These are phyloP conservation scores for Ceriops zippeliana DNA, from an alignment of 345 rosid species.

Conservation along the genomic window DNA sequence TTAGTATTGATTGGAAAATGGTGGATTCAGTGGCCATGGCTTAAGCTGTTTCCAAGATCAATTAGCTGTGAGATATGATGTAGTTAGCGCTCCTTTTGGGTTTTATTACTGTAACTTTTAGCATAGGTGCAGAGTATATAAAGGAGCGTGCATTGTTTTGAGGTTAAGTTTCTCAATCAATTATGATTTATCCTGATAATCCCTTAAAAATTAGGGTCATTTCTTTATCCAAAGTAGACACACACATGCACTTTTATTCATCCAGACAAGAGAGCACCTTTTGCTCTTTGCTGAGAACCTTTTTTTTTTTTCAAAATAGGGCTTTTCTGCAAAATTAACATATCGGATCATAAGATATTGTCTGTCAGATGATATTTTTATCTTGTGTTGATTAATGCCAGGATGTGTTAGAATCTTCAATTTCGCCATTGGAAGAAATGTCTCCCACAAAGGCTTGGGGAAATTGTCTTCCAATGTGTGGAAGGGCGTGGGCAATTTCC, in stretches of 20 bases:
- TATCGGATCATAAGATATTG: background rate
- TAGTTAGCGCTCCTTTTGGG: too few relatives aligned
- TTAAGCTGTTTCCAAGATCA: too few relatives aligned
- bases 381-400: conserved; percentile 22
- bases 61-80: too few relatives aligned
- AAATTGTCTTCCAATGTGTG: conserved; percentile 40
- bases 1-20: too few relatives aligned
- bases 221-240: too few relatives aligned
- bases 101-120: too few relatives aligned
- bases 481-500: conserved; percentile 69
- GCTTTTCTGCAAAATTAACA: background rate
- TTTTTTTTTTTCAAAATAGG: background rate
- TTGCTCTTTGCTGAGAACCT: background rate
- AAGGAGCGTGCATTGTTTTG: too few relatives aligned
- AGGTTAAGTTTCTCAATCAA: too few relatives aligned
- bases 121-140: too few relatives aligned
- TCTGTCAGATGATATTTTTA: background rate
- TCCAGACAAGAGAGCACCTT: background rate
- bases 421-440: conserved; percentile 29
- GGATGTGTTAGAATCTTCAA: conserved; percentile 44
- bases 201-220: too few relatives aligned
- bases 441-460: conserved; percentile 26
- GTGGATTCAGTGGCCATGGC: too few relatives aligned
- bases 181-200: too few relatives aligned
- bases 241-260: background rate